These are phyloP conservation scores for Imleria badia DNA, from an alignment of 768 basidiomycete species.

Conservation along the genomic window DNA sequence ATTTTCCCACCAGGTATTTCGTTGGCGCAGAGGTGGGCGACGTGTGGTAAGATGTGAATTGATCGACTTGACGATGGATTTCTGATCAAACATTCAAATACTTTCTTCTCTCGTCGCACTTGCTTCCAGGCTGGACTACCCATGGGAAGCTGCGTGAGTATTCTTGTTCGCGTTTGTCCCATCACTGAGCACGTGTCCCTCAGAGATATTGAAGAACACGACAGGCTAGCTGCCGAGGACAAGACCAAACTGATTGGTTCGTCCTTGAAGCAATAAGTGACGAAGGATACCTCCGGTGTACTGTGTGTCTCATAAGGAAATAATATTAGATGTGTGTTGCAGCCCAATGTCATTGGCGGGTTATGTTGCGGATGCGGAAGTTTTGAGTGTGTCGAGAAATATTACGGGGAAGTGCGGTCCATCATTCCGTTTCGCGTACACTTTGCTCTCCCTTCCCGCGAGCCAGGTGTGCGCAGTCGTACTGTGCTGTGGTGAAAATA, in stretches of 20 bases:
- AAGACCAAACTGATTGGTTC: slow-evolving; percentile 18
- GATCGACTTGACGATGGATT: background rate
- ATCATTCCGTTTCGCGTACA: slow-evolving; percentile 6
- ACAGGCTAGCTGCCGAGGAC: slow-evolving; percentile 54
- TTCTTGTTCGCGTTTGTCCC: background rate
- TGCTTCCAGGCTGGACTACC: slow-evolving; percentile 70
- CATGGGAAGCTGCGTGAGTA: slow-evolving; percentile 76
- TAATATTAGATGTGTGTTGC: background rate
- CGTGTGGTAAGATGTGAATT: slow-evolving; percentile 56
- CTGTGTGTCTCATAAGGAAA: slow-evolving; percentile 1
- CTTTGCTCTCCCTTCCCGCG: background rate
- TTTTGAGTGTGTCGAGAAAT: background rate
- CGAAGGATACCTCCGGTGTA: background rate
- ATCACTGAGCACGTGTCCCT: background rate
- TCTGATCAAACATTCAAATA: slow-evolving; percentile 12
- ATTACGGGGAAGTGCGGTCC: background rate
- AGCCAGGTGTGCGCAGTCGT: slow-evolving; percentile 1
- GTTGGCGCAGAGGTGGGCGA: slow-evolving; percentile 73
- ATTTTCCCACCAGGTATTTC: slow-evolving; percentile 58
- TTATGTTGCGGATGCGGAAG: background rate
- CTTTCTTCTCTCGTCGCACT: slow-evolving; percentile 2
- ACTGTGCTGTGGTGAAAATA: slow-evolving; percentile 6
- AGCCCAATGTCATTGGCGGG: background rate
- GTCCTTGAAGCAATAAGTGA: background rate
- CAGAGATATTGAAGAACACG: slow-evolving; percentile 79